Conservation (phyloP, 768 basidiomycete genomes). For the Phylloporus scabripes region DNA sequence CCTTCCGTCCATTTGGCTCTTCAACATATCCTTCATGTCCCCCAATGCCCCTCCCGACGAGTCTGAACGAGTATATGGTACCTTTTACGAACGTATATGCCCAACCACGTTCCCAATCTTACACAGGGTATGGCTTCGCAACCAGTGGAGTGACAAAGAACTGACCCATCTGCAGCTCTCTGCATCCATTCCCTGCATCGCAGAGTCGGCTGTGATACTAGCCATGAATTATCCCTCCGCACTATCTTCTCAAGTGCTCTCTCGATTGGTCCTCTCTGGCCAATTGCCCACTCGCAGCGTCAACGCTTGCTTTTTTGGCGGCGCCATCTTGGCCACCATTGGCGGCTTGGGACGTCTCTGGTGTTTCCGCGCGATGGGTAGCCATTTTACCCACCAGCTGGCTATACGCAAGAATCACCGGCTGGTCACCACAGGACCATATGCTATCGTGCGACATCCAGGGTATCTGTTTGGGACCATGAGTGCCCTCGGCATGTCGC, state of each 20-base stretch:
- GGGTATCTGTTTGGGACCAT: constrained; percentile 28
- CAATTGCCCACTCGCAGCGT: constrained; percentile 16
- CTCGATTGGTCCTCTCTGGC: constrained; percentile 16
- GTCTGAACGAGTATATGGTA: constrained; percentile 16
- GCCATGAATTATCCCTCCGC: constrained; percentile 14
- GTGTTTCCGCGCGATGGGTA: constrained; percentile 32
- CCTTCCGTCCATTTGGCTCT: constrained; percentile 23
- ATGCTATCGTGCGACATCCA: constrained; percentile 34
- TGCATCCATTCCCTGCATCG: constrained; percentile 27
- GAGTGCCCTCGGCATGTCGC: constrained; percentile 25
- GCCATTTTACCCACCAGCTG: constrained; percentile 34
- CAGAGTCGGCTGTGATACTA: constrained; percentile 21
- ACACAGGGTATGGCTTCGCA: constrained; percentile 18
- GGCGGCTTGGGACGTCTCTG: constrained; percentile 34
- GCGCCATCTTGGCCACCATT: constrained; percentile 21
- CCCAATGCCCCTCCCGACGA: constrained; percentile 16
- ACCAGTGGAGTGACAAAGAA: not conserved
- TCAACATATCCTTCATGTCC: constrained; percentile 23
- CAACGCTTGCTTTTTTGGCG: constrained; percentile 27
- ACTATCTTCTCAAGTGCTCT: constrained; percentile 19
- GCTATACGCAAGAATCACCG: constrained; percentile 26
- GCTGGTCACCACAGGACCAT: constrained; percentile 33
- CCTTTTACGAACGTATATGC: constrained; percentile 22
- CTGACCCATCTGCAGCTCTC: constrained; percentile 19
- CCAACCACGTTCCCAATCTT: constrained; percentile 17